These are phyloP conservation scores for Thecaphora thlaspeos DNA, from an alignment of 1,284 basidiomycete species.

Conservation along the genomic window DNA sequence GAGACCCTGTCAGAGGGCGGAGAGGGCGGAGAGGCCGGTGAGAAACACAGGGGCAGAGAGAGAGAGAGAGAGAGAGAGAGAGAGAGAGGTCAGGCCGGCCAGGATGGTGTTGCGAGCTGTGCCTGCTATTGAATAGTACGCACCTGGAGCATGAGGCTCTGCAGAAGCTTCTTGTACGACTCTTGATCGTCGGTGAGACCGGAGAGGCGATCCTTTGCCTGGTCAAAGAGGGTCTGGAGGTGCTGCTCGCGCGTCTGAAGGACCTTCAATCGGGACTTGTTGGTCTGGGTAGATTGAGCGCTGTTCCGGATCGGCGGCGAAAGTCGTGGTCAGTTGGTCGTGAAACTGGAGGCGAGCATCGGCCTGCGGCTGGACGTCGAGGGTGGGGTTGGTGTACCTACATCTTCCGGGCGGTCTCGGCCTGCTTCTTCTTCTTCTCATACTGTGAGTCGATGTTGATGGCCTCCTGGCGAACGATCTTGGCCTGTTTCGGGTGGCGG, in stretches of 20 bases:
- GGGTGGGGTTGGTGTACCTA: slow-evolving; percentile 17
- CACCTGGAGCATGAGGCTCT: slow-evolving; percentile 72
- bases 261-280: slow-evolving; percentile 84
- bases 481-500: too few relatives aligned
- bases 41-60: too few relatives aligned
- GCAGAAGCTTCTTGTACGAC: slow-evolving; percentile 59
- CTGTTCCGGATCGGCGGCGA: slow-evolving; percentile 66
- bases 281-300: slow-evolving; percentile 90
- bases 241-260: slow-evolving; percentile 90
- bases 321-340: too few relatives aligned
- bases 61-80: background rate
- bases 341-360: too few relatives aligned
- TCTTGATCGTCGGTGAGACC: slow-evolving; percentile 70
- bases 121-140: slow-evolving; percentile 25
- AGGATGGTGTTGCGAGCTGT: too few relatives aligned
- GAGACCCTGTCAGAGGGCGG: slow-evolving; percentile 32
- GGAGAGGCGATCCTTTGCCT: slow-evolving; percentile 69
- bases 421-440: slow-evolving; percentile 57
- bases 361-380: background rate
- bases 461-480: slow-evolving; percentile 55
- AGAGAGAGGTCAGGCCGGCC: too few relatives aligned
- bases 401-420: slow-evolving; percentile 54
- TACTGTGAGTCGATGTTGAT: slow-evolving; percentile 50
- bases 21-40: too few relatives aligned
- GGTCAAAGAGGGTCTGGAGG: slow-evolving; percentile 81